Conservation (phyloP, 345 rosid genomes). For the Punica granatum region DNA sequence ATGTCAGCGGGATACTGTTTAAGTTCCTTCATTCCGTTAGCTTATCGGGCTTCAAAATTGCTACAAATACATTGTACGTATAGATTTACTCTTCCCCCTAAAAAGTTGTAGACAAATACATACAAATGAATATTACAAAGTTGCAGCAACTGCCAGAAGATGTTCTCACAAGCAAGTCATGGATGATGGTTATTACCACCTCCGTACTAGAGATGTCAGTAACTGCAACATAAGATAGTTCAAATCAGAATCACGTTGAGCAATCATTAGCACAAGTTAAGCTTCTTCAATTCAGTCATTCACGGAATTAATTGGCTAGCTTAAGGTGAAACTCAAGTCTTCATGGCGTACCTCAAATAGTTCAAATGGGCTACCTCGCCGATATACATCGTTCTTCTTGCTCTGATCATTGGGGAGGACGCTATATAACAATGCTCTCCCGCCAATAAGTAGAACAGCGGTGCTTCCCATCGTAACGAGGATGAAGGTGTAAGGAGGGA, state of each 20-base stretch:
- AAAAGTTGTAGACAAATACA: not conserved
- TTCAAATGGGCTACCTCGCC: conserved; percentile 77
- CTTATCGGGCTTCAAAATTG: not conserved
- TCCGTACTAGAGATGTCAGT: conserved; percentile 69
- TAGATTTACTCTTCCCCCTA: not conserved
- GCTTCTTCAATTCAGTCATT: not conserved
- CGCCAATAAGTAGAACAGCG: conserved; percentile 16
- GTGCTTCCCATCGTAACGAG: conserved; percentile 23
- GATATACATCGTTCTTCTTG: conserved; percentile 65
- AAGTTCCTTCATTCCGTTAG: not conserved
- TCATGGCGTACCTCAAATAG: conserved; percentile 60
- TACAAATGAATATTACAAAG: not conserved
- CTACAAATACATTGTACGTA: not conserved
- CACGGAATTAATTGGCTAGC: not conserved
- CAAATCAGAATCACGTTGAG: not conserved
- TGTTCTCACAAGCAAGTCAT: not conserved
- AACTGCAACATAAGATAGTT: conserved; percentile 49
- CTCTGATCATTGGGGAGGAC: conserved; percentile 41
- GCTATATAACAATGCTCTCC: conserved; percentile 18
- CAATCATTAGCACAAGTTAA: not conserved
- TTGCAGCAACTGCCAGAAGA: not conserved
- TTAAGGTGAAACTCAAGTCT: not conserved
- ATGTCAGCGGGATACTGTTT: too few species aligned
- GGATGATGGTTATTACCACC: conserved; percentile 36
- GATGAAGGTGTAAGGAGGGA: conserved; percentile 15